Evolutionary conservation across 176 grass and related monocot species (phyloP), one percentile per base, ranked within the genome.

Genomic region (Oryza punctata): DNA sequence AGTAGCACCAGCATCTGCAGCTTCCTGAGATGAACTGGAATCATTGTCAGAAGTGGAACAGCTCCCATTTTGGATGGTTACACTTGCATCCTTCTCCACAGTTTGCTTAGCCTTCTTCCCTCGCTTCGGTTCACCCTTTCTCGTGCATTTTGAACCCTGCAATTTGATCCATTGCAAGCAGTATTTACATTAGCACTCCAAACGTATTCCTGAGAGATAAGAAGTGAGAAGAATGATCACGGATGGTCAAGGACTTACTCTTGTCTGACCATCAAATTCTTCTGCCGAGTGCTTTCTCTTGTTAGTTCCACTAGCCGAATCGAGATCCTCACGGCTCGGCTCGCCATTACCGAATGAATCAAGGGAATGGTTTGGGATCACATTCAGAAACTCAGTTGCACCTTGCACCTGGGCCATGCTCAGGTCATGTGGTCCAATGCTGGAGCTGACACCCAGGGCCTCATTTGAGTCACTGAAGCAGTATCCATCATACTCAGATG

Each of bases 41-140:
- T 96, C 81, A 12, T 88, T 79, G 9, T 96, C 91, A 29, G 94
- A 96, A 18, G 67, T 93, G 71, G 79, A 96, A 47, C 73, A 83
- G 84, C 81, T 84, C 49, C 49, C 80, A 63, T 75, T 73, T 2
- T 70, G 19, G 14, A 45, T 46, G 29, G 72, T 30, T 7, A 27
- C 63, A 44, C 45, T 78, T 0, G 52, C 63, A 59, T 90, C 83
- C 38, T 79, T 84, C 19, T 86, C 85, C 21, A 74, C 80, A 19
- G 10, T 78, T 61, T 65, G 71, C 37, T 82, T 73, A 24, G n/a
- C 69, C 33, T 64, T 88, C 80, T 91, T 93, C 40, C 27, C 2
- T 80, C 85, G 70, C 73, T 93, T 96, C 4, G 73, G 28, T 85
- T 73, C 85, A 38, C 54, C 67, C 35, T 82, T 93, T 73, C 61